phyloP scores from a whole-genome alignment of 169 alveolate species.

The Nephromyces sp. region DNA sequence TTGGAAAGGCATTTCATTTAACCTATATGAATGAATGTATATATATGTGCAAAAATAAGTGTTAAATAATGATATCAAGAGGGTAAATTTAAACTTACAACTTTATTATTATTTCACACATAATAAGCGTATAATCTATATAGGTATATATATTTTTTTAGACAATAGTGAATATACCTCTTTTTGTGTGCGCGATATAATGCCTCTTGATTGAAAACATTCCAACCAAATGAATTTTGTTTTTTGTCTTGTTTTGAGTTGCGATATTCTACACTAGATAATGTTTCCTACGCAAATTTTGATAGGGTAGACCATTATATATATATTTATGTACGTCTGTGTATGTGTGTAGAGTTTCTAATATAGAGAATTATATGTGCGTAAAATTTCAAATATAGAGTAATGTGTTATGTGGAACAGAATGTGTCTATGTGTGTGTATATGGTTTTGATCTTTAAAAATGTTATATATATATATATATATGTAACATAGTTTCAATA shows the following conservation, averaged over 20 bases:
- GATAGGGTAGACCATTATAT: constrained; percentile 21
- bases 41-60: too few species aligned
- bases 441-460: too few species aligned
- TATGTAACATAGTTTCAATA: too few species aligned
- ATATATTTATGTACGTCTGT: too few species aligned
- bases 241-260: constrained; percentile 25
- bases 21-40: too few species aligned
- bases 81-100: not conserved
- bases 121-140: not conserved
- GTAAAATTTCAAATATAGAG: too few species aligned
- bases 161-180: constrained; percentile 36
- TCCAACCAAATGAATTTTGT: constrained; percentile 68
- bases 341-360: too few species aligned
- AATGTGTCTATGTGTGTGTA: too few species aligned
- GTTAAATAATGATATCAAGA: not conserved
- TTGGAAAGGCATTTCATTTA: constrained; percentile 37
- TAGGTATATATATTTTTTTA: not conserved
- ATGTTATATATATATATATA: too few species aligned
- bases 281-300: constrained; percentile 28
- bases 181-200: constrained; percentile 77
- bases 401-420: too few species aligned
- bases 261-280: constrained; percentile 20
- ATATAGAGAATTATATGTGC: too few species aligned
- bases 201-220: constrained; percentile 76
- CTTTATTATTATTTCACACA: not conserved